Evolutionary conservation across 768 basidiomycete species (phyloP).

Genomic region (Crepidotus variabilis): DNA sequence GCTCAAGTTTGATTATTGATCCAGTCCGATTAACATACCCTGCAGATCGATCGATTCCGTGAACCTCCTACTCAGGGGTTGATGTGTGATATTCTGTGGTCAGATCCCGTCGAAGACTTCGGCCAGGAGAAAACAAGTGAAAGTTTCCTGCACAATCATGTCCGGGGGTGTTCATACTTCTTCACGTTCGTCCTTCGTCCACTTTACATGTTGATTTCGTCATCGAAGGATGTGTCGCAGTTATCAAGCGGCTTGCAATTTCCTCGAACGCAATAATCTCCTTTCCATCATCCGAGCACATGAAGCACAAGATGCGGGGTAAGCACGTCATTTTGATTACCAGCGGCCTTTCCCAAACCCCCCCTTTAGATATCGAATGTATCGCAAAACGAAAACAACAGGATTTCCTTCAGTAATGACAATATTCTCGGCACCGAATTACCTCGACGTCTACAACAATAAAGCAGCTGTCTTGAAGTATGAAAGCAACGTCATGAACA

Average conservation of each 20-base stretch:
- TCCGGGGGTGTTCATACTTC: conserved; percentile 96
- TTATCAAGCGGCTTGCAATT: conserved; percentile 95
- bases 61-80: conserved; percentile 96
- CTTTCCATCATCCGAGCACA: conserved; percentile 97
- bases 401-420: conserved; percentile 99
- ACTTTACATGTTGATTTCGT: background rate
- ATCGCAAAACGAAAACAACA: conserved; percentile 96
- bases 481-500: conserved; percentile 98
- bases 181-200: conserved; percentile 43
- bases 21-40: conserved; percentile 2
- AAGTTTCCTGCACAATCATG: conserved; percentile 92
- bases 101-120: conserved; percentile 97
- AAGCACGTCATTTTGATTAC: conserved; percentile 17
- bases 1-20: conserved; percentile 23
- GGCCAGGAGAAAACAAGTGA: conserved; percentile 91
- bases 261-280: conserved; percentile 95
- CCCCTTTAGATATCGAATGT: conserved; percentile 84
- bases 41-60: conserved; percentile 93
- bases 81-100: conserved; percentile 99
- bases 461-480: conserved; percentile 99
- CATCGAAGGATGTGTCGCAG: conserved; percentile 34
- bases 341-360: conserved; percentile 4
- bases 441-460: conserved; percentile 98
- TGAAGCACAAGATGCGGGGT: conserved; percentile 99
- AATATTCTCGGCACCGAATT: conserved; percentile 98